These are phyloP conservation scores for Vishniacozyma victoriae DNA, from an alignment of 768 basidiomycete species.

Conservation along the genomic window DNA sequence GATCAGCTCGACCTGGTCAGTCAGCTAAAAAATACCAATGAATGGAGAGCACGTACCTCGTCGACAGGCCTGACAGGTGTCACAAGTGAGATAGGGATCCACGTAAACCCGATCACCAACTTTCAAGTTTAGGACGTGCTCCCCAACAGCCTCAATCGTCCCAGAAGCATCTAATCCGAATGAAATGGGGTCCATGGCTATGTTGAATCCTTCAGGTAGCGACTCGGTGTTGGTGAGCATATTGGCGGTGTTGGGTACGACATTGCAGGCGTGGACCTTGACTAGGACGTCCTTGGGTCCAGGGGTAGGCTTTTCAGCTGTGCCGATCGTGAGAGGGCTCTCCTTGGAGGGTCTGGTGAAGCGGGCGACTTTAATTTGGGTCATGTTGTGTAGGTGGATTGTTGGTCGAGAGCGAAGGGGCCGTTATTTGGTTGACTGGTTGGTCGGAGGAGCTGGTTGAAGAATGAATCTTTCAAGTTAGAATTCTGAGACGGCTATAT, in stretches of 20 bases:
- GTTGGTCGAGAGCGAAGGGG: no score
- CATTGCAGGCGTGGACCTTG: slow-evolving; percentile 1
- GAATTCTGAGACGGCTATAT: no score
- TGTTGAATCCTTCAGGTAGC: background rate
- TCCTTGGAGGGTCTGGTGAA: background rate
- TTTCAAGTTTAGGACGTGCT: slow-evolving; percentile 6
- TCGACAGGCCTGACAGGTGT: slow-evolving; percentile 3
- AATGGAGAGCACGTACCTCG: background rate
- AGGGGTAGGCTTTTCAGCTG: slow-evolving; percentile 3
- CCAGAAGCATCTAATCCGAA: slow-evolving; percentile 10
- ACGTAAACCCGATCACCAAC: slow-evolving; percentile 10
- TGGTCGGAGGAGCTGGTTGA: no score
- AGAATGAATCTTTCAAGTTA: no score
- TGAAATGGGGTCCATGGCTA: background rate
- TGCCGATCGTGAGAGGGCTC: slow-evolving; percentile 8
- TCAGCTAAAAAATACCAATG: background rate
- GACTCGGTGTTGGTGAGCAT: background rate
- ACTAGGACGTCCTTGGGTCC: slow-evolving; percentile 10
- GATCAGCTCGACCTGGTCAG: background rate
- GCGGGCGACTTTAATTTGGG: slow-evolving; percentile 8
- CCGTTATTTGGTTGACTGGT: no score
- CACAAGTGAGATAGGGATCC: slow-evolving; percentile 6
- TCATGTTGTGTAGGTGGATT: background rate
- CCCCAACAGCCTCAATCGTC: slow-evolving; percentile 7
- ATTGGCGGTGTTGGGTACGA: slow-evolving; percentile 11